These are phyloP conservation scores for Suhomyces canberraensis DNA, from an alignment of 805 yeast genomes.

Conservation along the genomic window DNA sequence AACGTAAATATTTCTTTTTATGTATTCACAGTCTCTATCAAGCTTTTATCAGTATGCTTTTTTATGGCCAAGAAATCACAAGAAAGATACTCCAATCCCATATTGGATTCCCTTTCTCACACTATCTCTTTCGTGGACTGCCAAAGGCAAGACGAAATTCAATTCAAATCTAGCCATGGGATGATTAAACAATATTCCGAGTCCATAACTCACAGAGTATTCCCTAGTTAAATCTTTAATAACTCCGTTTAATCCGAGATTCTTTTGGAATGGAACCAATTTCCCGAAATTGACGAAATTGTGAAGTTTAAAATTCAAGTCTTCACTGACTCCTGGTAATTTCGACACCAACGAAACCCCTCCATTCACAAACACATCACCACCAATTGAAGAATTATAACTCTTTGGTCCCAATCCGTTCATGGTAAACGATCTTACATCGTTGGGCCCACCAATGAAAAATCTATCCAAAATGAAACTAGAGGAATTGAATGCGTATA, in stretches of 20 bases:
- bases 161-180: constrained; percentile 59
- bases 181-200: constrained; percentile 52
- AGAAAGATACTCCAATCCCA: constrained; percentile 58
- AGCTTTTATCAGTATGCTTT: too few species aligned
- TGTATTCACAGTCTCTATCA: too few species aligned
- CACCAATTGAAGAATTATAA: constrained; percentile 49
- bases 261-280: constrained; percentile 19
- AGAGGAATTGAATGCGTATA: constrained; percentile 19
- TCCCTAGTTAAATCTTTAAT: constrained; percentile 8
- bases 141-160: constrained; percentile 51
- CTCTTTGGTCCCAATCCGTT: constrained; percentile 57
- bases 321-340: constrained; percentile 40
- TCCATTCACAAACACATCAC: constrained; percentile 45
- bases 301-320: constrained; percentile 48
- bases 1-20: too few species aligned
- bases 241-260: constrained; percentile 4
- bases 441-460: constrained; percentile 59
- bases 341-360: constrained; percentile 44
- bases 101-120: constrained; percentile 54
- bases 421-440: constrained; percentile 49
- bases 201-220: constrained; percentile 41
- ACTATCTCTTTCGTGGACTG: constrained; percentile 43
- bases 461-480: constrained; percentile 48
- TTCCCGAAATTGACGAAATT: constrained; percentile 48
- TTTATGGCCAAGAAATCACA: too few species aligned